phyloP scores from a whole-genome alignment of 192 early-diverging fungal genomes.

The Ambispora gerdemannii region DNA sequence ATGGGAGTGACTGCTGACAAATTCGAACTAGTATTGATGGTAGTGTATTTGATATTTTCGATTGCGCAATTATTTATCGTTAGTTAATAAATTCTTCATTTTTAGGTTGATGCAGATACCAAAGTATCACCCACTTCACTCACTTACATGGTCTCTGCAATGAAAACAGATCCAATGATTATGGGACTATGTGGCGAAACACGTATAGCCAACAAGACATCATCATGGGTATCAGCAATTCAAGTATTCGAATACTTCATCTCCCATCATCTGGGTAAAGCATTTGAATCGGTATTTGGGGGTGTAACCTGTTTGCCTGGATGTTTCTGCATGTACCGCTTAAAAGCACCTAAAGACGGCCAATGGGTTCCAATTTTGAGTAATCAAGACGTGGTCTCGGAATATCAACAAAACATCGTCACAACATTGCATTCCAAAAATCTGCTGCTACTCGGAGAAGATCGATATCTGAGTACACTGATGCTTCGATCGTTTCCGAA shows the following conservation, averaged over 20 bases:
- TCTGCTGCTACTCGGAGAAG: constrained; percentile 76
- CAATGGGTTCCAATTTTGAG: constrained; percentile 75
- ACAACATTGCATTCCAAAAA: constrained; percentile 80
- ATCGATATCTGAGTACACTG: constrained; percentile 77
- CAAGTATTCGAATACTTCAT: constrained; percentile 98
- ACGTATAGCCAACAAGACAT: constrained; percentile 89
- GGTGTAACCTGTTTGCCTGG: constrained; percentile 92
- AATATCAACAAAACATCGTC: constrained; percentile 72
- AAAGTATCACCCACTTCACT: constrained; percentile 78
- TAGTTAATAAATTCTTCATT: no score
- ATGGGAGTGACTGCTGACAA: constrained; percentile 78
- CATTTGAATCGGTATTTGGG: constrained; percentile 92
- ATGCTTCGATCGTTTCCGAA: constrained; percentile 79
- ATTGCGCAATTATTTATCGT: constrained; percentile 1
- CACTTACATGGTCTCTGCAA: constrained; percentile 72
- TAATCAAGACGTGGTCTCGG: constrained; percentile 77
- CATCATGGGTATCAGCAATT: constrained; percentile 83
- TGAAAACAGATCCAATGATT: constrained; percentile 81
- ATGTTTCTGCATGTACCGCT: constrained; percentile 95
- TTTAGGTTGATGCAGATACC: constrained; percentile 90
- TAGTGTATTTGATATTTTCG: no score
- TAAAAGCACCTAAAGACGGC: constrained; percentile 75
- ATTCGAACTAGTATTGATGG: constrained; percentile 65
- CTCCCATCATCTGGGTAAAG: constrained; percentile 86
- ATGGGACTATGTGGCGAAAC: constrained; percentile 97